Conservation (phyloP, 371 early-diverging fungal genomes). For the Capillidium heterosporum region DNA sequence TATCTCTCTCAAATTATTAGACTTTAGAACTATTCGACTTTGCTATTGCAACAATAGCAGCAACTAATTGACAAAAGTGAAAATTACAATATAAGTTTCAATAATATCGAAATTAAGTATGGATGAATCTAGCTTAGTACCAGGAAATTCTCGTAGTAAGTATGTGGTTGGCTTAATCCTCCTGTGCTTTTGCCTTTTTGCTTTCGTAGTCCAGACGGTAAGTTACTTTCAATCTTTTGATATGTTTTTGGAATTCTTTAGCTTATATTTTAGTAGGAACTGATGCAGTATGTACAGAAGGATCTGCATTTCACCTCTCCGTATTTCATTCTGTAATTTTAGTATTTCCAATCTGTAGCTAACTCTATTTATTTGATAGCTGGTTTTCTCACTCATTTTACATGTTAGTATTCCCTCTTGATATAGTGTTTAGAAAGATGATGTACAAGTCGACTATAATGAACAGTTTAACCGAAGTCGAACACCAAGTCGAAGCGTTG, state of each 20-base stretch:
- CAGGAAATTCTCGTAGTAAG: no score
- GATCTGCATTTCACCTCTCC: conserved; percentile 42
- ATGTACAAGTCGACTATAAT: conserved; percentile 5
- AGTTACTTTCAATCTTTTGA: background rate
- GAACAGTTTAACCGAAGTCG: conserved; percentile 5
- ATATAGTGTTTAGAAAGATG: conserved; percentile 17
- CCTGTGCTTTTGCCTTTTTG: conserved; percentile 29
- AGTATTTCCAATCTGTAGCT: background rate
- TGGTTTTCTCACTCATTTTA: conserved; percentile 57
- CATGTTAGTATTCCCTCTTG: conserved; percentile 41
- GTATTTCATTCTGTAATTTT: conserved; percentile 51
- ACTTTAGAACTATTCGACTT: no score
- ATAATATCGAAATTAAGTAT: no score
- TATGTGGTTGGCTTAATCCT: conserved; percentile 14
- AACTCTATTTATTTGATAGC: conserved; percentile 10
- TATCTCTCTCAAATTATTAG: no score
- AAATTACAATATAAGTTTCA: background rate
- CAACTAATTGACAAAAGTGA: no score
- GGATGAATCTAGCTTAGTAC: no score
- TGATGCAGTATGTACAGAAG: conserved; percentile 41
- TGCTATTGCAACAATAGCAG: no score
- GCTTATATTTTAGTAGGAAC: conserved; percentile 17
- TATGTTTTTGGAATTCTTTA: background rate
- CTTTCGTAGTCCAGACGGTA: conserved; percentile 42
- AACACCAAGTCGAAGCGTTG: conserved; percentile 1